Evolutionary conservation across 2,329 filamentous ascomycete genomes (phyloP), one percentile per base, ranked within the genome.

Genomic region (Sporothrix humicola): DNA sequence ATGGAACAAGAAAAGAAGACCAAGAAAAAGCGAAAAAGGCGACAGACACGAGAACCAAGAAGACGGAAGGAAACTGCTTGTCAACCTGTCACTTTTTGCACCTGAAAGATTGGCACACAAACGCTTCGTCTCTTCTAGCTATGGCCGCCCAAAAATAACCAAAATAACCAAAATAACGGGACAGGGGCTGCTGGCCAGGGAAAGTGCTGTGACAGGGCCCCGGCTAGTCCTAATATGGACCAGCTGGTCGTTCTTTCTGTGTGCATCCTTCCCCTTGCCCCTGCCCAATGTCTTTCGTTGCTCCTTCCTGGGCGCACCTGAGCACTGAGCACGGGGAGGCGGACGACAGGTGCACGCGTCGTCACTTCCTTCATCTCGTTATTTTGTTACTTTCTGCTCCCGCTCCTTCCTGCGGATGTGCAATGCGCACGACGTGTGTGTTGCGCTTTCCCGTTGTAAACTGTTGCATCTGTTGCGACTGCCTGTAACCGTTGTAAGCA

Each of bases 191-290:
- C 26, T 26, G 26, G 26, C 56, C 56, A 63, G 37, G n/a, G 42
- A 50, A 71, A 63, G 31, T 44, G 70, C 61, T 68, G 37, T 71
- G 72, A 70, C 72, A 75, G 42, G 65, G 48, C 65, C 17, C 58
- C 69, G 26, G 37, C 72, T 74, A 75, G 72, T 72, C 73, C 71
- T 12, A n/a, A 66, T 74, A 58, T 13, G 71, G 66, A 37, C 31
- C 58, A 37, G 23, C 23, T 69, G 58, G 63, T 69, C 42, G 63
- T 48, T 61, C 42, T 69, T 58, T 73, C 73, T 63, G 46, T 63
- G 61, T 68, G 37, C 56, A 23, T 56, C 48, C 48, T 71, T 13
- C 69, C 69, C 69, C 44, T 26, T 52, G 48, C 37, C 72, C 50
- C 61, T 54, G 54, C 58, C 56, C 31, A 37, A 37, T 59, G 42